Evolutionary conservation across 2,329 filamentous ascomycete genomes (phyloP), one percentile per base, ranked within the genome.

Genomic region (Talaromyces sp.): DNA sequence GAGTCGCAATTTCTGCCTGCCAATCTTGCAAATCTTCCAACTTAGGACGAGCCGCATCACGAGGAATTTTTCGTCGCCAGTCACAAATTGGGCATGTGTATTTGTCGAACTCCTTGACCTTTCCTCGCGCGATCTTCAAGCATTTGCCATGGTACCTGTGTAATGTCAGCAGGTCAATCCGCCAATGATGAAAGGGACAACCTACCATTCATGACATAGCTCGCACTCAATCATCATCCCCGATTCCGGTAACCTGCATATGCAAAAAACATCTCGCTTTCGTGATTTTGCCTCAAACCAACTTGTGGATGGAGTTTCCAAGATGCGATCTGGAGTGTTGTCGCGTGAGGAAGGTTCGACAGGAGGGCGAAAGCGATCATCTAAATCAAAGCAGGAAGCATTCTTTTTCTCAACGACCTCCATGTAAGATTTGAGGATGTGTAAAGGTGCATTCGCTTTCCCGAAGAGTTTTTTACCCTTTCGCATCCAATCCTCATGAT

Each of bases 211-310:
- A 71, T 97, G 93, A 76, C 95, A 99, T 42, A 97, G 83, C 74
- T 98, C 95, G 74, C 95, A 99, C 77, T 99, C 95, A 70, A 99
- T 98, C 95, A 99, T 99, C 89, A 98, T 96, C 58, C 95, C 95
- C 40, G 93, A 92, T 76, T 99, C 95, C 6, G 92, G 86, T 66
- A 88, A 91, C 64, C 95, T 87, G 77, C 95, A 99, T 68, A 99
- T 96, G 76, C 95, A 99, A 75, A 98, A 99, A 0, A 98, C 93
- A 73, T 98, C 93, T 79, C 87, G 72, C 81, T 84, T 81, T 61
- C 72, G 75, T 62, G 69, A 89, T 83, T 69, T 88, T 82, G 69
- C 74, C 40, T 72, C 71, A 52, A 71, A 71, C 74, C 76, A 77
- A 46, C 68, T 74, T 16, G 58, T 39, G 31, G 40, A 14, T 67